Percentiles rank a stretch among this genome's conserved stretches.
Evolutionary conservation across 345 rosid genomes (phyloP).

Genomic region (Populus tremula): DNA sequence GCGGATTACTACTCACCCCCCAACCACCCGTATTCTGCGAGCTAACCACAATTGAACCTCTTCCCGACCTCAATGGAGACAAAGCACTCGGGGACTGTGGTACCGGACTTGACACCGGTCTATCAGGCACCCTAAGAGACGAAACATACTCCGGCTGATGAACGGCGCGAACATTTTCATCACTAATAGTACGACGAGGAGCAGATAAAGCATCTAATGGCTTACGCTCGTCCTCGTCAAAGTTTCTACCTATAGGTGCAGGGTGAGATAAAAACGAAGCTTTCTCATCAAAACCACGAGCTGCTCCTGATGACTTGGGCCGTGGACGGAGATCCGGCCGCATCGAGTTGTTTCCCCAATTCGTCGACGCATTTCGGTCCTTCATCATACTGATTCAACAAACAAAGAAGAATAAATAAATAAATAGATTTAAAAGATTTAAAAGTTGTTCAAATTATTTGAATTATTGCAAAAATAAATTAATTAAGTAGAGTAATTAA

Average conservation of each 20-base stretch:
- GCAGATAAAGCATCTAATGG: slow-evolving; percentile 16
- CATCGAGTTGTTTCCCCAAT: too few species aligned
- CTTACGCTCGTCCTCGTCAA: slow-evolving; percentile 29
- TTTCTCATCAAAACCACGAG: slow-evolving; percentile 21
- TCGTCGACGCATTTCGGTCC: too few species aligned
- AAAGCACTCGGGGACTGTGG: neutral
- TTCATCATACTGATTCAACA: neutral
- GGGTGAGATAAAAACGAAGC: slow-evolving; percentile 18
- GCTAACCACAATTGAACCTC: too few species aligned
- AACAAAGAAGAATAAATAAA: neutral
- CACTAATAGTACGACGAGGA: slow-evolving; percentile 5
- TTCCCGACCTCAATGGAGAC: too few species aligned
- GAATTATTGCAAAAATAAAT: too few species aligned
- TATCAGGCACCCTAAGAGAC: slow-evolving; percentile 13
- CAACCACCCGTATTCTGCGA: too few species aligned
- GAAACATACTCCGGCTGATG: slow-evolving; percentile 9
- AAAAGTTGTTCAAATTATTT: too few species aligned
- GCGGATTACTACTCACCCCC: slow-evolving; percentile 11
- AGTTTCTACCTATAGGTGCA: slow-evolving; percentile 23
- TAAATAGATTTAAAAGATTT: too few species aligned
- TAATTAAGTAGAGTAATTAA: too few species aligned
- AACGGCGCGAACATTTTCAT: slow-evolving; percentile 3
- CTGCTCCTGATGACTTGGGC: slow-evolving; percentile 25
- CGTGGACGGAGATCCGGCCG: slow-evolving; percentile 23
- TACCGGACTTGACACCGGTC: slow-evolving; percentile 12